Evolutionary conservation across 306 rosid genomes (phyloP).

Genomic region (Notholithocarpus densiflorus): DNA sequence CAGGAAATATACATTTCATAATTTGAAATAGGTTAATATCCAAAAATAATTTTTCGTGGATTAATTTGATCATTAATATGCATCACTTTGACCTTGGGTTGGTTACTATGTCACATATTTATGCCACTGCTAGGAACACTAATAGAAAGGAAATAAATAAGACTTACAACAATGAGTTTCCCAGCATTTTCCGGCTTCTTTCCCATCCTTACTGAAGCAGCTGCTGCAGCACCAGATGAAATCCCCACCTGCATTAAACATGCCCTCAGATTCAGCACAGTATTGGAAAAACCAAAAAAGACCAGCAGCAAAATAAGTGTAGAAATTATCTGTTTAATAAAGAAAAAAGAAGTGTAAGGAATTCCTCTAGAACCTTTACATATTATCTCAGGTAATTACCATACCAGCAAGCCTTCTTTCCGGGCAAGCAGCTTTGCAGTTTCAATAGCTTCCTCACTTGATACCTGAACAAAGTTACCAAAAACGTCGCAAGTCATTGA

Average conservation of each 20-base stretch:
- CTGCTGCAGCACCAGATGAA: constrained; percentile 87
- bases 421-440: constrained; percentile 57
- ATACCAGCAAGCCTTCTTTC: constrained; percentile 81
- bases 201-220: constrained; percentile 64
- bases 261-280: background rate
- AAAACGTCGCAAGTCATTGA: constrained; percentile 6
- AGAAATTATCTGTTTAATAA: too few species aligned
- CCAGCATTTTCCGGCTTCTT: constrained; percentile 71
- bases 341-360: background rate
- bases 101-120: too few species aligned
- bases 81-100: too few species aligned
- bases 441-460: constrained; percentile 70
- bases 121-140: too few species aligned
- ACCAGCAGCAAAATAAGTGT: background rate
- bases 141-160: too few species aligned
- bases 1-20: too few species aligned
- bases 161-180: constrained; percentile 67
- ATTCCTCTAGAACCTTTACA: background rate
- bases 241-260: constrained; percentile 58
- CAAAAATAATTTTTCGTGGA: too few species aligned
- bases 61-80: too few species aligned
- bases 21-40: too few species aligned
- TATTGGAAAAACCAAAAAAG: background rate
- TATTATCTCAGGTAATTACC: background rate
- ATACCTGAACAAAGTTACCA: constrained; percentile 31